Percentiles rank a stretch among this genome's conserved stretches.
Evolutionary conservation across 345 rosid genomes (phyloP).

Genomic region (Kernera saxatilis): DNA sequence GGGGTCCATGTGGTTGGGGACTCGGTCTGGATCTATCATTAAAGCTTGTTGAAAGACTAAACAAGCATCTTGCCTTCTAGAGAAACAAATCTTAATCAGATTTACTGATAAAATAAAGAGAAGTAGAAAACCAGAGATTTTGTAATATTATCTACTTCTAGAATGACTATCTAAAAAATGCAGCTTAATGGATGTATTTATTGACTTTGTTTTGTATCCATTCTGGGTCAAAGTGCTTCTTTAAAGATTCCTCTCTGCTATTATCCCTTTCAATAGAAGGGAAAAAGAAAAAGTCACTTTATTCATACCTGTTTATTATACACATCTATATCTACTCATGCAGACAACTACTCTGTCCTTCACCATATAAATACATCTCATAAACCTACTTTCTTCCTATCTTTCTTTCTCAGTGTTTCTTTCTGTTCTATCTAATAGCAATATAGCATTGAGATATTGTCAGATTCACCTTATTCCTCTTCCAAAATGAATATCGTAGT

Average conservation of each 20-base stretch:
- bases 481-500: conserved; percentile 26
- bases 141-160: conserved; percentile 16
- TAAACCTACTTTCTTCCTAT: conserved; percentile 25
- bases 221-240: conserved; percentile 27
- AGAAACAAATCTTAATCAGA: conserved; percentile 18
- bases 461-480: neutral
- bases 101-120: neutral
- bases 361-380: conserved; percentile 20
- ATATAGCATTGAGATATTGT: conserved; percentile 4
- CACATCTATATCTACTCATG: conserved; percentile 22
- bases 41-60: neutral
- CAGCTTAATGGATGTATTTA: conserved; percentile 18
- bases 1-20: conserved; percentile 27
- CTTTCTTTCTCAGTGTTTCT: conserved; percentile 7
- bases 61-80: conserved; percentile 15
- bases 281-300: conserved; percentile 24
- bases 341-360: conserved; percentile 25
- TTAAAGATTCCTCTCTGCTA: conserved; percentile 27
- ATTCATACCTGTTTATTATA: conserved; percentile 20
- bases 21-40: conserved; percentile 11
- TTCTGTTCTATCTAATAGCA: conserved; percentile 7
- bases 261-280: conserved; percentile 12
- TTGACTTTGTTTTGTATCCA: conserved; percentile 28
- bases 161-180: neutral
- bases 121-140: neutral